Conservation (phyloP, 345 rosid species). For the Nephelium lappaceum region DNA sequence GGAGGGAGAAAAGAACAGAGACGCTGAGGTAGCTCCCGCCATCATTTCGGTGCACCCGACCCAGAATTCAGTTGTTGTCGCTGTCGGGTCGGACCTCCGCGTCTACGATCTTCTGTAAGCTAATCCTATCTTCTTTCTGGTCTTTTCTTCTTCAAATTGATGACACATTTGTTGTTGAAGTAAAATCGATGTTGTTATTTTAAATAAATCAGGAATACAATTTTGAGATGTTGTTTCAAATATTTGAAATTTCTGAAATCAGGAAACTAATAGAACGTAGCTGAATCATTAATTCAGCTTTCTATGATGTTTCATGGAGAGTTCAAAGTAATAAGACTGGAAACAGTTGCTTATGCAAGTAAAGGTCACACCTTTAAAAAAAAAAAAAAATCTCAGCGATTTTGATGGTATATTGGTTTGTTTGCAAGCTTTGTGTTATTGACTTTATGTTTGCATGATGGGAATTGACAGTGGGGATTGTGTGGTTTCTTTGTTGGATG, state of each 20-base stretch:
- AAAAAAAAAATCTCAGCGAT: no score
- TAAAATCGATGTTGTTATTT: background rate
- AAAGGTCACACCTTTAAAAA: no score
- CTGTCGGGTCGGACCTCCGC: constrained; percentile 88
- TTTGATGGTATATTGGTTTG: no score
- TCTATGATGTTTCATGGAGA: background rate
- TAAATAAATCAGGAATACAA: background rate
- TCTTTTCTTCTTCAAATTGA: background rate
- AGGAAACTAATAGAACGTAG: background rate
- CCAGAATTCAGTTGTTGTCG: constrained; percentile 68
- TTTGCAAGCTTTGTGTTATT: background rate
- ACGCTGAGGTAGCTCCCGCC: constrained; percentile 80
- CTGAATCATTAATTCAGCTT: background rate
- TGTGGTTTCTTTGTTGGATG: constrained; percentile 63
- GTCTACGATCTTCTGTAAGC: constrained; percentile 72
- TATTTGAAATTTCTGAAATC: background rate
- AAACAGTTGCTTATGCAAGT: background rate
- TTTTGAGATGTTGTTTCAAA: background rate
- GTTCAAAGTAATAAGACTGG: background rate
- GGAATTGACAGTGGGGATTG: constrained; percentile 44
- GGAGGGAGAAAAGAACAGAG: constrained; percentile 53
- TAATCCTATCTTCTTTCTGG: constrained; percentile 19
- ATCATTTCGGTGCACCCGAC: constrained; percentile 67
- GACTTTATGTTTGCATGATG: background rate
- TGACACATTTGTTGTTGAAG: background rate